Evolutionary conservation across 495 filamentous ascomycete species (phyloP).

Genomic region (Lasiosphaeria ovina): DNA sequence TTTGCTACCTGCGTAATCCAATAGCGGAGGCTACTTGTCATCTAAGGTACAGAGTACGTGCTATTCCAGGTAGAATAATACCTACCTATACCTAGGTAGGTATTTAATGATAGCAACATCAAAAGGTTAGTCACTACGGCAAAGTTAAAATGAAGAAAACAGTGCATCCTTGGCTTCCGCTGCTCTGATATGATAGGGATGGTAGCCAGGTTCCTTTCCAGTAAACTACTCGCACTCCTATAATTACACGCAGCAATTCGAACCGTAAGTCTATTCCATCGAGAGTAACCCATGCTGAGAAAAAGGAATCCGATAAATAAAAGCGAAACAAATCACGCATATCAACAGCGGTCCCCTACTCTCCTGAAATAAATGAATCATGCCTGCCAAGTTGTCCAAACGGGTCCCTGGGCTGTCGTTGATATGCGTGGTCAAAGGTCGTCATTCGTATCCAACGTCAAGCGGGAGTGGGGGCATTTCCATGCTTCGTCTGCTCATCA

Average conservation of each 20-base stretch:
- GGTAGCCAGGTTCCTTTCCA: constrained; percentile 1
- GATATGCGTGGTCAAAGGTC: constrained; percentile 23
- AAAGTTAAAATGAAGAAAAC: not conserved
- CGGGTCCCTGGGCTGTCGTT: constrained; percentile 20
- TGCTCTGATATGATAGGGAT: not conserved
- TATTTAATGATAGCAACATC: too few relatives aligned
- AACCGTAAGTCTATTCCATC: constrained; percentile 19
- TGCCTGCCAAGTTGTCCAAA: constrained; percentile 18
- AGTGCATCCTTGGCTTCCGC: not conserved
- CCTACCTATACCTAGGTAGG: too few relatives aligned
- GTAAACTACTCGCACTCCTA: not conserved
- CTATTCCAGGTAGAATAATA: too few relatives aligned
- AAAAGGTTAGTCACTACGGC: too few relatives aligned
- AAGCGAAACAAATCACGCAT: constrained; percentile 11
- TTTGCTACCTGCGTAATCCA: too few relatives aligned
- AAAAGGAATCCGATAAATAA: constrained; percentile 19
- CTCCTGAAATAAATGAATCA: constrained; percentile 14
- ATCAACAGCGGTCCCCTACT: constrained; percentile 17
- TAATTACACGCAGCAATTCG: constrained; percentile 3
- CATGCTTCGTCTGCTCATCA: constrained; percentile 7
- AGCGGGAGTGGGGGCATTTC: constrained; percentile 21
- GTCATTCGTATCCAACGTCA: constrained; percentile 30
- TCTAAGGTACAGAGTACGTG: too few relatives aligned
- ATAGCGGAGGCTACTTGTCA: too few relatives aligned
- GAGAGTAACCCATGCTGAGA: constrained; percentile 11